A percentile compares a stretch with the other conserved stretches of the same genome.
These are phyloP conservation scores for Pyrenochaeta sp. DNA, from an alignment of 2,329 filamentous ascomycete species.

Conservation along the genomic window DNA sequence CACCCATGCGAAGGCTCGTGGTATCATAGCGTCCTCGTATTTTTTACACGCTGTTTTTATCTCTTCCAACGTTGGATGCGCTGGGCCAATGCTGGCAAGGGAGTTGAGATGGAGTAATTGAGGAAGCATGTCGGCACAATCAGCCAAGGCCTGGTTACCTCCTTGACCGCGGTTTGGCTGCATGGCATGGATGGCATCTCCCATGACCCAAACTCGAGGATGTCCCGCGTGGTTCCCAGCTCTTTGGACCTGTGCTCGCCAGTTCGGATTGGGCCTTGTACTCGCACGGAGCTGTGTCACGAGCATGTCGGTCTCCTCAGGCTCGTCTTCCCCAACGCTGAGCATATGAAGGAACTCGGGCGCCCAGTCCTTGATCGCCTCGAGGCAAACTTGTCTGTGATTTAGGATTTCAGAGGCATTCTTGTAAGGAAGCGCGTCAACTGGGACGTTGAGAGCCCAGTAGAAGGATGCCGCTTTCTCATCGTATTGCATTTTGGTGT, in stretches of 20 bases:
- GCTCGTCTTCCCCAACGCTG: neutral
- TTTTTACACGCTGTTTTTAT: neutral
- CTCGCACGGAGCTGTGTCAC: no score
- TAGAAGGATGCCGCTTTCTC: conserved; percentile 1
- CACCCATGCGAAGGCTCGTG: conserved; percentile 2
- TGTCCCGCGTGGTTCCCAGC: neutral
- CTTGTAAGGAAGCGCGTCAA: neutral
- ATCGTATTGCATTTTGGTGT: neutral
- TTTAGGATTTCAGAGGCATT: neutral
- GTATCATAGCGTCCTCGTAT: neutral
- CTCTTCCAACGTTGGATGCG: neutral
- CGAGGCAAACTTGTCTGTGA: neutral
- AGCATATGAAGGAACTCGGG: conserved; percentile 3
- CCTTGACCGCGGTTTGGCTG: conserved; percentile 6
- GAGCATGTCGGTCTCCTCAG: neutral
- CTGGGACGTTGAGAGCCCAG: neutral
- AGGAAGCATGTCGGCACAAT: conserved; percentile 1
- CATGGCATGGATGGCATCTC: conserved; percentile 4
- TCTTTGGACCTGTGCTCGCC: neutral
- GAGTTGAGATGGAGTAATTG: conserved; percentile 1
- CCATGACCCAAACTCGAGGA: conserved; percentile 3
- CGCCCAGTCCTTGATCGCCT: conserved; percentile 4
- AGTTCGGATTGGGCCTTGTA: neutral
- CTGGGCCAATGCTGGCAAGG: neutral
- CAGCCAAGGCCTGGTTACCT: conserved; percentile 1